phyloP scores from a whole-genome alignment of 2,329 filamentous ascomycete genomes.

The Scedosporium boydii region DNA sequence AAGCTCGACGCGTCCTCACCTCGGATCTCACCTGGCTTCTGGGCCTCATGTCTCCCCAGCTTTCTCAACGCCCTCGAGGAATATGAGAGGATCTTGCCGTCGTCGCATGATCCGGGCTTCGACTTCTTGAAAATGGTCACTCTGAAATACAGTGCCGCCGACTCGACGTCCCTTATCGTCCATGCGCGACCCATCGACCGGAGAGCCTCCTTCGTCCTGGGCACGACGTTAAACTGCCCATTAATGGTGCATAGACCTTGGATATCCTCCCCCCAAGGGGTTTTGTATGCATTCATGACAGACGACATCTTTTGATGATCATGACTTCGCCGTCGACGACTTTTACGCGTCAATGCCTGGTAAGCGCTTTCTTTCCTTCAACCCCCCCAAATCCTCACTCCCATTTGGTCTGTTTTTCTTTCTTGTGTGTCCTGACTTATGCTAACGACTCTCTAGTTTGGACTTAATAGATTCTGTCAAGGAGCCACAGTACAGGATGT shows the following conservation, averaged over 20 bases:
- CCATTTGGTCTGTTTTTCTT: too few species aligned
- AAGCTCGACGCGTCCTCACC: too few species aligned
- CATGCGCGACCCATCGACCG: neutral
- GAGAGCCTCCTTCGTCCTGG: conserved; percentile 3
- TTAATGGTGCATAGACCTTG: conserved; percentile 2
- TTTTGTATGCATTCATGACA: conserved; percentile 2
- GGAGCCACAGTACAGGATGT: neutral
- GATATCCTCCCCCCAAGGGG: neutral
- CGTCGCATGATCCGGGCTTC: too few species aligned
- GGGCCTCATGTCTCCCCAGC: too few species aligned
- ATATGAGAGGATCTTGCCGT: too few species aligned
- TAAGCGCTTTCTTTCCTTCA: neutral
- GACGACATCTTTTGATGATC: neutral
- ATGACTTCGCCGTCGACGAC: neutral
- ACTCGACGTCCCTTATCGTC: neutral
- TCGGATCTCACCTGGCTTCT: too few species aligned
- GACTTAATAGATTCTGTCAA: neutral
- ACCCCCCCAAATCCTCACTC: neutral
- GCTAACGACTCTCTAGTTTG: neutral
- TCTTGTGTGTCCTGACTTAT: neutral
- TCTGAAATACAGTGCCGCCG: neutral
- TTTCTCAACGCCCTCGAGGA: too few species aligned
- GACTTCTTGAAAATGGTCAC: too few species aligned
- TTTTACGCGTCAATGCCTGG: neutral
- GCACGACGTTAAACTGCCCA: conserved; percentile 7